Evolutionary conservation across 768 basidiomycete species (phyloP).

Genomic region (Trametes cinnabarina): DNA sequence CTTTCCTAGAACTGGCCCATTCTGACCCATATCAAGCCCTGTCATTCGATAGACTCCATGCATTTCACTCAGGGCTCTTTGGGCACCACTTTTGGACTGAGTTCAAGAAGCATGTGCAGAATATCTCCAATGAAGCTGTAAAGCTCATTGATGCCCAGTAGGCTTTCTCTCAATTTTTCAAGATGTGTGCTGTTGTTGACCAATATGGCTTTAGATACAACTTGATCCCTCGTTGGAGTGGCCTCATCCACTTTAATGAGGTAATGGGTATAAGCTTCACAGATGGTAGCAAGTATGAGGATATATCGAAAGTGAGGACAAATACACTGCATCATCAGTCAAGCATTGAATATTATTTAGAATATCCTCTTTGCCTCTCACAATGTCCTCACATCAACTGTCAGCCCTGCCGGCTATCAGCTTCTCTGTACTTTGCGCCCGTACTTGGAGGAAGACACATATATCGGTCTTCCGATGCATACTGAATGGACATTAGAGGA

Average conservation of each 20-base stretch:
- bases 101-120: not conserved
- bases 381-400: not conserved
- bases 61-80: not conserved
- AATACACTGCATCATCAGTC: too few species aligned
- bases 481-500: not conserved
- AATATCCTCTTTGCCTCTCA: not conserved
- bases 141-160: not conserved
- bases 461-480: not conserved
- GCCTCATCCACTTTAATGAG: not conserved
- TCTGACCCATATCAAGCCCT: not conserved
- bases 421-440: not conserved
- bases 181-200: too few species aligned
- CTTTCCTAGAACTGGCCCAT: not conserved
- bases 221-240: not conserved
- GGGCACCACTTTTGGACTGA: not conserved
- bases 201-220: not conserved
- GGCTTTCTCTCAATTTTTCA: not conserved
- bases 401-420: not conserved
- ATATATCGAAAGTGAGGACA: conserved; percentile 2
- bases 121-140: not conserved
- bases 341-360: not conserved
- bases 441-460: not conserved
- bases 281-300: conserved; percentile 1
- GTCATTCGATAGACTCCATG: conserved; percentile 6
- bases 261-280: not conserved